Percentiles rank a stretch among this genome's conserved stretches.
Conservation (phyloP, 768 basidiomycete genomes). For the Tulasnella sp. region DNA sequence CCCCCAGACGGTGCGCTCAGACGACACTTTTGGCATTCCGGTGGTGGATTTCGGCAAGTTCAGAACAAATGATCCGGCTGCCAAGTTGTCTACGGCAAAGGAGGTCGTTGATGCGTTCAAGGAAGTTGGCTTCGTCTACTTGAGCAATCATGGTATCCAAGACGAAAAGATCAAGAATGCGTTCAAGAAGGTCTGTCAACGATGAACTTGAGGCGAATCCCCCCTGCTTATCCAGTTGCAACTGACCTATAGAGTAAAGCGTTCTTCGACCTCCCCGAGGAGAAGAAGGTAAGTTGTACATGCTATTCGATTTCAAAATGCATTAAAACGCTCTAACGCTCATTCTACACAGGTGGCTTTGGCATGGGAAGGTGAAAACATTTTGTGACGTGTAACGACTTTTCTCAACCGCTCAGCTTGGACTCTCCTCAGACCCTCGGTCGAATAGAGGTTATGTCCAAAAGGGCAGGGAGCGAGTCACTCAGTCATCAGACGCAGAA, state of each 20-base stretch:
- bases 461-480: slow-evolving; percentile 80
- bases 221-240: neutral
- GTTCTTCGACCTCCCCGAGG: slow-evolving; percentile 69
- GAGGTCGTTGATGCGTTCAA: slow-evolving; percentile 79
- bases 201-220: neutral
- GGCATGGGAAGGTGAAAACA: slow-evolving; percentile 61
- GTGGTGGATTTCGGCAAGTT: slow-evolving; percentile 78
- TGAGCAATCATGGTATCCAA: slow-evolving; percentile 72
- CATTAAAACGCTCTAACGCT: neutral
- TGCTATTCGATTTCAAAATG: neutral
- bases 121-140: slow-evolving; percentile 70
- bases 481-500: slow-evolving; percentile 64
- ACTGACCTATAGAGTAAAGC: slow-evolving; percentile 66
- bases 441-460: slow-evolving; percentile 84
- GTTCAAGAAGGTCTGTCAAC: slow-evolving; percentile 61
- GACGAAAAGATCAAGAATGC: slow-evolving; percentile 58
- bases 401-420: neutral
- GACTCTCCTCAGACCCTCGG: slow-evolving; percentile 58
- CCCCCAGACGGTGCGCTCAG: slow-evolving; percentile 44
- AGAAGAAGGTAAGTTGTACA: slow-evolving; percentile 55
- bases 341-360: slow-evolving; percentile 53
- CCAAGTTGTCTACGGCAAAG: slow-evolving; percentile 61
- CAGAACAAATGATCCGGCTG: slow-evolving; percentile 54
- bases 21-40: slow-evolving; percentile 64
- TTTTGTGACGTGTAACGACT: neutral